Evolutionary conservation across 164 flowering plant genomes (phyloP), one percentile per base, ranked within the genome.

Genomic region (Paratinospora sagittata): DNA sequence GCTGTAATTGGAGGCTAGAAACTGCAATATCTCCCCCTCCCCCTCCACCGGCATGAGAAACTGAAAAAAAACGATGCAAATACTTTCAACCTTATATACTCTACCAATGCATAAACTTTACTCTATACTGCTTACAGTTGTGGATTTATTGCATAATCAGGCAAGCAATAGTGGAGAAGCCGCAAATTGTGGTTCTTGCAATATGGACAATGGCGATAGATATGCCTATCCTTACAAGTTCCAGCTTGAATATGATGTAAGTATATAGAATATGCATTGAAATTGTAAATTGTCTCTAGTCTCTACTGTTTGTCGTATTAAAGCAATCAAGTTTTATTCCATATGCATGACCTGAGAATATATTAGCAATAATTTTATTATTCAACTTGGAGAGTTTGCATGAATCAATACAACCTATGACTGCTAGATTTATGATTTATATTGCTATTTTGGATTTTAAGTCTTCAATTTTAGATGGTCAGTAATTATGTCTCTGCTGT

Each of bases 181-280:
- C 72, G 68, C 69, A 75, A 76, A 65, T 57, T 43, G 26, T 65
- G 80, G 73, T 67, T 75, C 78, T 0, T 76, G 75, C 73, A 65
- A 36, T 37, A 73, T 41, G 77, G 71, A 71, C 63, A 70, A 57
- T 41, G 69, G 47, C 65, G 43, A 75, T 8, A 36, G 39, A 63
- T n/a, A n/a, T n/a, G n/a, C n/a, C n/a, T 70, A 27, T 78, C 81
- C 80, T 23, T 80, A 78, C 74, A 83, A 81, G 71, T 74, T 80
- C 68, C 90, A 90, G 73, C 92, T 90, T 73, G 89, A 90, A 75
- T 78, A 79, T 72, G 92, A 90, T 74, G 96, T 88, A 80, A 87
- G 91, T 71, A 21, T n/a, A 30, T 27, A 3, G 6, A 8, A 24
- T 60, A 1, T 60, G 0, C 63, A 58, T 4, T 19, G 5, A 60